Conservation (phyloP, 1,284 basidiomycete species). For the Heterobasidion occidentale region DNA sequence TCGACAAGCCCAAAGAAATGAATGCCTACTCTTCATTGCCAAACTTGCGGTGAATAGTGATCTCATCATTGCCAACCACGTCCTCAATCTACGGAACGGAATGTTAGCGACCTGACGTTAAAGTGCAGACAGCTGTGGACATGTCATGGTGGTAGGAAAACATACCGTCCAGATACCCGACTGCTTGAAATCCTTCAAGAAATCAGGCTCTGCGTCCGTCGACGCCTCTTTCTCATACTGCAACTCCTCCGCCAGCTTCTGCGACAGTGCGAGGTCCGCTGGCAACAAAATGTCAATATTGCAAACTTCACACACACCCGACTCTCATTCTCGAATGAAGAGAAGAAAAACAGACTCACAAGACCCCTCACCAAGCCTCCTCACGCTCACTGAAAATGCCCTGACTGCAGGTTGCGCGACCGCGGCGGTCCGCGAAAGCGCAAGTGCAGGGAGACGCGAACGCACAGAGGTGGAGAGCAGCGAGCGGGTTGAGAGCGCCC, state of each 20-base stretch:
- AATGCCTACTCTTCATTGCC: slow-evolving; percentile 83
- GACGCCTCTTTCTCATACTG: slow-evolving; percentile 76
- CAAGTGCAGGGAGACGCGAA: slow-evolving; percentile 17
- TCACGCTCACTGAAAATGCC: slow-evolving; percentile 49
- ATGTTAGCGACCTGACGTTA: neutral
- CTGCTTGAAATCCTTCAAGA: slow-evolving; percentile 69
- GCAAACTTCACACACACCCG: slow-evolving; percentile 2
- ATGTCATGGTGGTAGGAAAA: slow-evolving; percentile 4
- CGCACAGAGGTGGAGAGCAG: slow-evolving; percentile 14
- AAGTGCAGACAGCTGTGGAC: neutral
- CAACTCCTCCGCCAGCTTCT: slow-evolving; percentile 79
- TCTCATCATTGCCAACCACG: slow-evolving; percentile 71
- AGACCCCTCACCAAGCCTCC: slow-evolving; percentile 51
- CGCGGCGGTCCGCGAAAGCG: slow-evolving; percentile 16
- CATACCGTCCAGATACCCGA: slow-evolving; percentile 73
- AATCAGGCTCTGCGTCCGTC: slow-evolving; percentile 57
- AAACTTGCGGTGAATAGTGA: slow-evolving; percentile 75
- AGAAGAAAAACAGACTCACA: slow-evolving; percentile 33
- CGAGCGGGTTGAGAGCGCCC: slow-evolving; percentile 23
- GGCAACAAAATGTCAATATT: neutral
- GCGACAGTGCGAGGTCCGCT: slow-evolving; percentile 71
- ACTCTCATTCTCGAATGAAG: neutral
- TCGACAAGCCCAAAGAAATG: neutral
- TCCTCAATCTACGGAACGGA: slow-evolving; percentile 56
- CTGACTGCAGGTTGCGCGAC: slow-evolving; percentile 22